phyloP scores from a whole-genome alignment of 768 basidiomycete genomes.

The Russula emetica region DNA sequence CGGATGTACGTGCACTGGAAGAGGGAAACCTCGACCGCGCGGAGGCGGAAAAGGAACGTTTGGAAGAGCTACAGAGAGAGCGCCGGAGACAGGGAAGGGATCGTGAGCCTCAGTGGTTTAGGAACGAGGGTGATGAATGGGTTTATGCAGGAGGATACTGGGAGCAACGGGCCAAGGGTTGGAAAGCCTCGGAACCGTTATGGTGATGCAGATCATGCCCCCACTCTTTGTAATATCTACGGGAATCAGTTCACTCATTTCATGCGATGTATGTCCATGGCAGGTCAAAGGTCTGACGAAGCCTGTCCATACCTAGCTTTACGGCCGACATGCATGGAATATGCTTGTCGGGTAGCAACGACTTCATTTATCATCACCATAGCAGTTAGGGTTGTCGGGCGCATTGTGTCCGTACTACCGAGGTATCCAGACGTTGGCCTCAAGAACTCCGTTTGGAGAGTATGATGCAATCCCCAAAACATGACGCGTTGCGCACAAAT shows the following conservation, averaged over 20 bases:
- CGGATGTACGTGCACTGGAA: conserved; percentile 80
- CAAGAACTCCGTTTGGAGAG: too few species aligned
- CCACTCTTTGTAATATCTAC: neutral
- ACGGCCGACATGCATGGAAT: neutral
- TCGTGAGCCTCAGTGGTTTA: conserved; percentile 69
- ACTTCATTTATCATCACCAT: too few species aligned
- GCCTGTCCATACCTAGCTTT: neutral
- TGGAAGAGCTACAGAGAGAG: conserved; percentile 75
- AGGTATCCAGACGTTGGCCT: neutral
- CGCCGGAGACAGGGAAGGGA: conserved; percentile 61
- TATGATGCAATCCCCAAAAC: neutral
- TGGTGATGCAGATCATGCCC: conserved; percentile 48
- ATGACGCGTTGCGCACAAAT: neutral
- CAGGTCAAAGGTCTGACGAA: neutral
- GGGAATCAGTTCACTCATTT: neutral
- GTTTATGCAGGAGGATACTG: conserved; percentile 76
- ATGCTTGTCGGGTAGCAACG: too few species aligned
- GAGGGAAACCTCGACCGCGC: conserved; percentile 67
- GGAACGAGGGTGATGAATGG: conserved; percentile 66
- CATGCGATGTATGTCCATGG: neutral
- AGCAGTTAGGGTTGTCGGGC: too few species aligned
- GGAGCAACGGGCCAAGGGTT: conserved; percentile 64
- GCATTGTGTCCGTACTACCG: neutral
- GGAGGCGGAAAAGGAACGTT: conserved; percentile 62
- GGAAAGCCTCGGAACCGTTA: conserved; percentile 55